These are phyloP conservation scores for Candida gigantensis DNA, from an alignment of 1,139 yeast genomes.

Conservation along the genomic window DNA sequence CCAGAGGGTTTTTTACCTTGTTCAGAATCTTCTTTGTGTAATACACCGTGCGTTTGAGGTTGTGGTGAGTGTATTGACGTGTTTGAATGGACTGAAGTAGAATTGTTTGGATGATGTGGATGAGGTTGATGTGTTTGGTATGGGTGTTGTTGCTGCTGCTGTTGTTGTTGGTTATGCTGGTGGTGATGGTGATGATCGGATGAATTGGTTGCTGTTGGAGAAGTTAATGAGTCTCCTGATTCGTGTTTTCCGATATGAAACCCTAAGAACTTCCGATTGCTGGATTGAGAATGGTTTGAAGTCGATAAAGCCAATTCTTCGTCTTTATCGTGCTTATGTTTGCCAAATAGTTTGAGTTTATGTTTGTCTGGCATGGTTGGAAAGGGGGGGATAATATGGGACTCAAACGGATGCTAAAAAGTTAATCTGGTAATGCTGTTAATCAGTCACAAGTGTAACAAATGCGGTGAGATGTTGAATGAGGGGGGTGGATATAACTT, in stretches of 20 bases:
- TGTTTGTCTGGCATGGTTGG: constrained; percentile 47
- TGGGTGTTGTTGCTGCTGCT: no score
- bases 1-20: constrained; percentile 32
- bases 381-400: no score
- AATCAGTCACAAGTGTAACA: no score
- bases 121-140: constrained; percentile 15
- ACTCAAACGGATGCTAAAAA: no score
- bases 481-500: no score
- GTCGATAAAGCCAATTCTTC: constrained; percentile 34
- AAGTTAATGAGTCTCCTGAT: constrained; percentile 35
- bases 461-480: no score
- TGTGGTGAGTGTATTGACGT: constrained; percentile 15
- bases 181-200: constrained; percentile 22
- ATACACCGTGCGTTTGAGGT: constrained; percentile 17
- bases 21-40: constrained; percentile 28
- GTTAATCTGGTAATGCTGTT: no score
- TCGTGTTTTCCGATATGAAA: constrained; percentile 43
- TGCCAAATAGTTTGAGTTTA: constrained; percentile 42
- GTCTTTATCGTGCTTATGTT: constrained; percentile 28
- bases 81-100: constrained; percentile 10
- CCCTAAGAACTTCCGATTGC: constrained; percentile 34
- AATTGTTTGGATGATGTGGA: constrained; percentile 5
- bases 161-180: no score
- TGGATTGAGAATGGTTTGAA: constrained; percentile 36
- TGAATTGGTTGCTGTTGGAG: constrained; percentile 35